Percentiles rank a stretch among this genome's conserved stretches.
Evolutionary conservation across 78 protist species (phyloP).

Genomic region (Capsaspora owczarzaki): DNA sequence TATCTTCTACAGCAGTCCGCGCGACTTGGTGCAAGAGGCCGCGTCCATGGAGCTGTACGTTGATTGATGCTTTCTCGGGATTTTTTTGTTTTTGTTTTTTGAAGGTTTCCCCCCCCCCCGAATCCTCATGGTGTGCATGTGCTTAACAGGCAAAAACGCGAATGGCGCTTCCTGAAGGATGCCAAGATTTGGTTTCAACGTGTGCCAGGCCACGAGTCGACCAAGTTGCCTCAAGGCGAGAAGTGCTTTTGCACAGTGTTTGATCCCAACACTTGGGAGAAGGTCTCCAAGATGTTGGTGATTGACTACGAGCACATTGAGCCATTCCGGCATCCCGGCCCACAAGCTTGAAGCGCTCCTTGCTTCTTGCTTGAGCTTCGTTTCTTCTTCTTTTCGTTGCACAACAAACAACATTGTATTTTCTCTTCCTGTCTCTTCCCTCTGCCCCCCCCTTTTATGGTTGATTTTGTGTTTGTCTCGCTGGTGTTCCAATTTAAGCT

Average conservation of each 20-base stretch:
- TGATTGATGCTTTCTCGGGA: background rate
- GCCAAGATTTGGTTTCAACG: slow-evolving; percentile 68
- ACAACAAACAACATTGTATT: too few relatives aligned
- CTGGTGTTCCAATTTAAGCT: too few relatives aligned
- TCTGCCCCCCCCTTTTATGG: too few relatives aligned
- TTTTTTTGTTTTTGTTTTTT: background rate
- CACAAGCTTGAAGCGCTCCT: too few relatives aligned
- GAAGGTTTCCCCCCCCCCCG: too few relatives aligned
- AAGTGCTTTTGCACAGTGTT: slow-evolving; percentile 50
- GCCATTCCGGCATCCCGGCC: too few relatives aligned
- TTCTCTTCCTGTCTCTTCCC: too few relatives aligned
- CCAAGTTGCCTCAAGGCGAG: slow-evolving; percentile 44
- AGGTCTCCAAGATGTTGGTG: slow-evolving; percentile 43
- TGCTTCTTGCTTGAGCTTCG: too few relatives aligned
- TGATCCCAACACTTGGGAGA: slow-evolving; percentile 53
- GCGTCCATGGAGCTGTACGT: slow-evolving; percentile 76
- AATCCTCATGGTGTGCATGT: too few relatives aligned
- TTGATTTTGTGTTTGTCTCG: too few relatives aligned
- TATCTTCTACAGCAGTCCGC: slow-evolving; percentile 88
- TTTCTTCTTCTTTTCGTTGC: too few relatives aligned
- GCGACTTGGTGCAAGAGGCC: slow-evolving; percentile 66
- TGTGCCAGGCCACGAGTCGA: slow-evolving; percentile 39
- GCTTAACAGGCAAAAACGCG: slow-evolving; percentile 36
- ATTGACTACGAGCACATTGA: slow-evolving; percentile 50
- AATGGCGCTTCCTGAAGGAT: slow-evolving; percentile 83